These are phyloP conservation scores for Botryosphaeria dothidea DNA, from an alignment of 2,329 filamentous ascomycete species.

Conservation along the genomic window DNA sequence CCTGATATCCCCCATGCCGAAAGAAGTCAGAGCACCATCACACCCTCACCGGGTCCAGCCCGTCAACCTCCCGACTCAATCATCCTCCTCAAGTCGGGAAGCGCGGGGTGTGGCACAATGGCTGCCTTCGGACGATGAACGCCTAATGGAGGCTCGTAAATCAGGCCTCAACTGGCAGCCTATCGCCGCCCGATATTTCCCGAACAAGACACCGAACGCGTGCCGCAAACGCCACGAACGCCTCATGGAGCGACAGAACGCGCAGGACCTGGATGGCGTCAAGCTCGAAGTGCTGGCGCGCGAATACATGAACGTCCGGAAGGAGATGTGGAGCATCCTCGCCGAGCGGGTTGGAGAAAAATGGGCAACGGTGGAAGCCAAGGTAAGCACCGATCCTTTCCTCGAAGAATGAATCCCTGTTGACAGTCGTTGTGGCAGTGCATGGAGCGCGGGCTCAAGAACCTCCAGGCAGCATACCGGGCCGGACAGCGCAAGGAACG, in stretches of 20 bases:
- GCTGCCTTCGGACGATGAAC: conserved; percentile 73
- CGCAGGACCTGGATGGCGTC: conserved; percentile 76
- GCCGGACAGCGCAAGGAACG: conserved; percentile 67
- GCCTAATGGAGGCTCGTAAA: conserved; percentile 69
- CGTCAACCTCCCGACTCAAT: conserved; percentile 34
- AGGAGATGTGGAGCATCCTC: conserved; percentile 78
- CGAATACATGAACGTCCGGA: conserved; percentile 77
- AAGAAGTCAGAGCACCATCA: conserved; percentile 38
- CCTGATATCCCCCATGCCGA: conserved; percentile 42
- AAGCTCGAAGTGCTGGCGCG: conserved; percentile 73
- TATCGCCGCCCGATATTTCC: conserved; percentile 76
- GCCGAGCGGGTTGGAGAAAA: conserved; percentile 61
- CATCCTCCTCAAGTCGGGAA: conserved; percentile 23
- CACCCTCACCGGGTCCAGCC: conserved; percentile 31
- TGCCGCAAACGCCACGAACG: conserved; percentile 89
- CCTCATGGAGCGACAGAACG: conserved; percentile 71
- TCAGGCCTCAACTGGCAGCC: conserved; percentile 81
- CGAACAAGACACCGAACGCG: conserved; percentile 74
- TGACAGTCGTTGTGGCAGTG: conserved; percentile 53
- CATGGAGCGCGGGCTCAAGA: conserved; percentile 82
- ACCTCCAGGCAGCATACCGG: conserved; percentile 69
- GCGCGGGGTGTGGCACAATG: conserved; percentile 54
- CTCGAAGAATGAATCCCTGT: conserved; percentile 42
- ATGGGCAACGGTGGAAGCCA: conserved; percentile 72
- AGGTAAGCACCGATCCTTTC: conserved; percentile 59